Percentiles rank a stretch among this genome's conserved stretches.
Conservation (phyloP, 116 monocot species). For the Dioscorea cayenensis region DNA sequence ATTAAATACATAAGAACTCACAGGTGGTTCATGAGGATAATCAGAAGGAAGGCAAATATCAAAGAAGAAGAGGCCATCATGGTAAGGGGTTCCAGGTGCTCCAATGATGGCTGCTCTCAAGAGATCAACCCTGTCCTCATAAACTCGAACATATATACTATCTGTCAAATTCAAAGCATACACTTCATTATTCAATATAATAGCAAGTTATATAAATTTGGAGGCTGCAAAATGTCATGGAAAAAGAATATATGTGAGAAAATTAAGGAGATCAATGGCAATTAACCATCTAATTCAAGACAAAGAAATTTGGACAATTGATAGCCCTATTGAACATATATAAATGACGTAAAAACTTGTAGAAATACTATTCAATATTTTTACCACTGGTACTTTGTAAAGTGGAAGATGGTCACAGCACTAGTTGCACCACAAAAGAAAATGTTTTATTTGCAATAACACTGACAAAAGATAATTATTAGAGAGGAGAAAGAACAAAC, state of each 20-base stretch:
- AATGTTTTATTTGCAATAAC: neutral
- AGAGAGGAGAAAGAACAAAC: conserved; percentile 20
- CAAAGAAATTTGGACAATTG: too few relatives aligned
- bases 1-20: conserved; percentile 23
- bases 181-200: neutral
- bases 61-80: conserved; percentile 83
- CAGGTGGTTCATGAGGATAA: conserved; percentile 85
- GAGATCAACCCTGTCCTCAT: conserved; percentile 83
- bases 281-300: too few relatives aligned
- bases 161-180: conserved; percentile 34
- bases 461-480: neutral
- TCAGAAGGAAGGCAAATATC: conserved; percentile 59
- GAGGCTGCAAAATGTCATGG: too few relatives aligned
- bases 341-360: too few relatives aligned
- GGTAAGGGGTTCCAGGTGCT: conserved; percentile 70
- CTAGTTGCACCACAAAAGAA: too few relatives aligned
- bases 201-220: neutral
- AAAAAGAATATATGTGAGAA: too few relatives aligned
- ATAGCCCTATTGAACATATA: too few relatives aligned
- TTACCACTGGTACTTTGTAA: too few relatives aligned
- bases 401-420: too few relatives aligned
- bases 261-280: too few relatives aligned
- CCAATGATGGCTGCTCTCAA: conserved; percentile 70
- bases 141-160: conserved; percentile 65
- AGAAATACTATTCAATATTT: too few relatives aligned